Evolutionary conservation across 1,139 yeast genomes (phyloP).

Genomic region (Williopsis jadinii): DNA sequence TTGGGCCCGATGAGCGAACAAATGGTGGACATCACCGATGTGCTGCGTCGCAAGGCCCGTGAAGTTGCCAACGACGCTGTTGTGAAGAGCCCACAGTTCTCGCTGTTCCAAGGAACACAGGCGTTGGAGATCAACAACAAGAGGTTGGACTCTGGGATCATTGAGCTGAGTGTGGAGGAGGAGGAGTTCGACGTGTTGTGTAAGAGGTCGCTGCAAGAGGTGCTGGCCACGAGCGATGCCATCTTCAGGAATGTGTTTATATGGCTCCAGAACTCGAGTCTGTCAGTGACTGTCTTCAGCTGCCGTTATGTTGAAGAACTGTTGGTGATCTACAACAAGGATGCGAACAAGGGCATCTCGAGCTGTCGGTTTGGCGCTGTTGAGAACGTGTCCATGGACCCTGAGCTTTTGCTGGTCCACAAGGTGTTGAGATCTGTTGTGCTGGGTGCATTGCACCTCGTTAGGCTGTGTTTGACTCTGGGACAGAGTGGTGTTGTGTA

Average conservation of each 20-base stretch:
- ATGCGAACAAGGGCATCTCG: conserved; percentile 15
- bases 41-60: conserved; percentile 29
- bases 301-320: conserved; percentile 56
- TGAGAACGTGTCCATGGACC: conserved; percentile 1
- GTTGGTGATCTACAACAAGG: conserved; percentile 34
- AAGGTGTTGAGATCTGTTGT: conserved; percentile 40
- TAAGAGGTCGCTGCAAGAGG: conserved; percentile 28
- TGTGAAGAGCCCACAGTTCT: conserved; percentile 46
- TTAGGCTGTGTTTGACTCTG: conserved; percentile 40
- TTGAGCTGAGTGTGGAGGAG: conserved; percentile 37
- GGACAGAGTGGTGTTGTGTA: conserved; percentile 54
- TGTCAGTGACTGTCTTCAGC: conserved; percentile 58
- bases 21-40: conserved; percentile 36
- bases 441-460: conserved; percentile 45
- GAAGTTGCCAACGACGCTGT: conserved; percentile 35
- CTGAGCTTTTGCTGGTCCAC: conserved; percentile 30
- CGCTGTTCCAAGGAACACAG: conserved; percentile 65
- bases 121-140: conserved; percentile 60
- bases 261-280: conserved; percentile 58
- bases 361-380: conserved; percentile 20
- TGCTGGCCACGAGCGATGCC: conserved; percentile 41
- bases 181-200: conserved; percentile 21
- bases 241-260: conserved; percentile 39
- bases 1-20: too few relatives aligned
- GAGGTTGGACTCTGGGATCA: conserved; percentile 58